Conservation (phyloP, 495 filamentous ascomycete species). For the Aspergillus incahuasiensis region DNA sequence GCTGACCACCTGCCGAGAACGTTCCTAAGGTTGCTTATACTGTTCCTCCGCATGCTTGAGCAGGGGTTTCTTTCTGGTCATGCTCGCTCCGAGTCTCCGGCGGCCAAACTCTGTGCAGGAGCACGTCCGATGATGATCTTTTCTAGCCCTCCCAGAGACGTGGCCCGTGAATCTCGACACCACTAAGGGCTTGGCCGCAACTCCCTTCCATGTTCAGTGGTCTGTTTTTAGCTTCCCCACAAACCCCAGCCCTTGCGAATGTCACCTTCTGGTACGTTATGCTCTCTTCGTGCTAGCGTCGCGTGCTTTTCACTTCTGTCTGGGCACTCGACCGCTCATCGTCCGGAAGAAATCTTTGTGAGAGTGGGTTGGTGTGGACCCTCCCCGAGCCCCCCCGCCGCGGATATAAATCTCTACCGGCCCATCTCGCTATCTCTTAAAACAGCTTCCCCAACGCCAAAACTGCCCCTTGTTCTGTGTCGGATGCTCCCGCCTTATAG, state of each 20-base stretch:
- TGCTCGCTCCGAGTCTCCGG: not conserved
- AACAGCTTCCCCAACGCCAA: not conserved
- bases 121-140: not conserved
- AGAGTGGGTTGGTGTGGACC: slow-evolving; percentile 4
- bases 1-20: not conserved
- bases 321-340: slow-evolving; percentile 1
- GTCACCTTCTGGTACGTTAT: slow-evolving; percentile 2
- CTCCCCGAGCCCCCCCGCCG: slow-evolving; percentile 9
- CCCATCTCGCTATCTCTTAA: not conserved
- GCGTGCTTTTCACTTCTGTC: not conserved
- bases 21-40: not conserved
- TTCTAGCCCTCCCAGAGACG: not conserved
- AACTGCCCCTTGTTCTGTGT: not conserved
- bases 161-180: not conserved
- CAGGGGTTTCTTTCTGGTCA: not conserved
- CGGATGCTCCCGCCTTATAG: not conserved
- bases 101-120: not conserved
- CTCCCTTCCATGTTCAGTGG: not conserved
- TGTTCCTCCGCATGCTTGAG: not conserved
- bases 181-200: slow-evolving; percentile 10
- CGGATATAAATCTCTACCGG: slow-evolving; percentile 14
- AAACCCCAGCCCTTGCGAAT: slow-evolving; percentile 7
- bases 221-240: slow-evolving; percentile 5
- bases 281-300: slow-evolving; percentile 5
- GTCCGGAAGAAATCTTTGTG: slow-evolving; percentile 8